Evolutionary conservation across 371 early-diverging fungal species (phyloP).

Genomic region (Lichtheimia hyalospora): DNA sequence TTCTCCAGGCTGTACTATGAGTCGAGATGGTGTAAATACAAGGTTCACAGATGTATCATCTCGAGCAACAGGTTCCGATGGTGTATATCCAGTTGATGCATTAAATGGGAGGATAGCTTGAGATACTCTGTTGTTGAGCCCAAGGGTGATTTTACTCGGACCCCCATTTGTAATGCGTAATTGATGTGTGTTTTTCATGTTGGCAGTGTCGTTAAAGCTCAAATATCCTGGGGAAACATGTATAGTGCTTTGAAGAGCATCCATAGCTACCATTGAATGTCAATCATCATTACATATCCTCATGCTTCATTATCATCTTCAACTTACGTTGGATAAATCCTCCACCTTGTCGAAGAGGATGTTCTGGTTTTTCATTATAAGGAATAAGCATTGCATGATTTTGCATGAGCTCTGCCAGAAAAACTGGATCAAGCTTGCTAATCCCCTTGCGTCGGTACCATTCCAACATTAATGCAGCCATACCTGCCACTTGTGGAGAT

Average conservation of each 20-base stretch:
- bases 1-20: slow-evolving; percentile 37
- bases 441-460: slow-evolving; percentile 12
- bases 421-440: slow-evolving; percentile 4
- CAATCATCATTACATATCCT: not conserved
- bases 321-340: slow-evolving; percentile 68
- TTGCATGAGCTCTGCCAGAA: slow-evolving; percentile 41
- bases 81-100: slow-evolving; percentile 11
- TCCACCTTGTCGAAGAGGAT: slow-evolving; percentile 67
- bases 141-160: slow-evolving; percentile 38
- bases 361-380: slow-evolving; percentile 26
- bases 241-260: slow-evolving; percentile 52
- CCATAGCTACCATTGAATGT: slow-evolving; percentile 28
- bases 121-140: slow-evolving; percentile 18
- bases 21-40: slow-evolving; percentile 20
- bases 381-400: slow-evolving; percentile 48
- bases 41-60: slow-evolving; percentile 31
- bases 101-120: slow-evolving; percentile 39
- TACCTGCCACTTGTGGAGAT: slow-evolving; percentile 73
- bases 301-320: not conserved
- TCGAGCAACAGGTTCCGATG: slow-evolving; percentile 20
- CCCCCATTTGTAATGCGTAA: slow-evolving; percentile 58
- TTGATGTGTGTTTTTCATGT: slow-evolving; percentile 29
- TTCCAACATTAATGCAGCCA: slow-evolving; percentile 62
- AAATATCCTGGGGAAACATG: slow-evolving; percentile 63
- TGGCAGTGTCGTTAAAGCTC: slow-evolving; percentile 69